A percentile compares a stretch with the other conserved stretches of the same genome.
phyloP scores from a whole-genome alignment of 83 land plant genomes.

The Picea abies region DNA sequence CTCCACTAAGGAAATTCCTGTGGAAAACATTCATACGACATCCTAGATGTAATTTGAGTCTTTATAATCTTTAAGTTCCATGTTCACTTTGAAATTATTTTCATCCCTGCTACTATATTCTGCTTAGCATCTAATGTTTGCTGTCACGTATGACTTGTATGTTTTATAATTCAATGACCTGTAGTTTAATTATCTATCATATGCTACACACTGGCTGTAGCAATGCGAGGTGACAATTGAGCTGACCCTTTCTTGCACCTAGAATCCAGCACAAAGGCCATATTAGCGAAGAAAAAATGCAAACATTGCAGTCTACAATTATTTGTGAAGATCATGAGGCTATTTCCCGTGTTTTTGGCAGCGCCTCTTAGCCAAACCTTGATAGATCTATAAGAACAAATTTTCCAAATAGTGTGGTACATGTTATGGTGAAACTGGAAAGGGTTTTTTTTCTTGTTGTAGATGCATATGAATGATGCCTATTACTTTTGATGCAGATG shows the following conservation, averaged over 20 bases:
- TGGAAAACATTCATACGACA: not conserved
- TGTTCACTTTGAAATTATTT: not conserved
- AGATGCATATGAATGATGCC: not conserved
- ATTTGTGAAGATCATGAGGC: not conserved
- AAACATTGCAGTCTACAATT: not conserved
- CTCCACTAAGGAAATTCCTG: not conserved
- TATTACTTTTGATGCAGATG: not conserved
- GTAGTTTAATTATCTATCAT: not conserved
- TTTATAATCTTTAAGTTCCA: not conserved
- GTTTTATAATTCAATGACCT: not conserved
- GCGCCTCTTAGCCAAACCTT: not conserved
- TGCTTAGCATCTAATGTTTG: not conserved
- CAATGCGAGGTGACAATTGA: not conserved
- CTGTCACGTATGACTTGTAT: not conserved
- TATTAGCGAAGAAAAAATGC: not conserved
- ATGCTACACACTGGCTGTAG: not conserved
- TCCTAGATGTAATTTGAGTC: not conserved
- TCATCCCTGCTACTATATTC: not conserved
- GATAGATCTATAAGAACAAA: not conserved
- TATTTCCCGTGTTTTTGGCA: not conserved
- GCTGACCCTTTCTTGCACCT: too few relatives aligned
- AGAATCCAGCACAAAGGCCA: not conserved
- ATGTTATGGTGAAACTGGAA: not conserved
- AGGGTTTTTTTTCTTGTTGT: not conserved
- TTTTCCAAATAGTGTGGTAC: not conserved